Evolutionary conservation across 1,284 basidiomycete species (phyloP).

Genomic region (Cutaneotrichosporon sp.): DNA sequence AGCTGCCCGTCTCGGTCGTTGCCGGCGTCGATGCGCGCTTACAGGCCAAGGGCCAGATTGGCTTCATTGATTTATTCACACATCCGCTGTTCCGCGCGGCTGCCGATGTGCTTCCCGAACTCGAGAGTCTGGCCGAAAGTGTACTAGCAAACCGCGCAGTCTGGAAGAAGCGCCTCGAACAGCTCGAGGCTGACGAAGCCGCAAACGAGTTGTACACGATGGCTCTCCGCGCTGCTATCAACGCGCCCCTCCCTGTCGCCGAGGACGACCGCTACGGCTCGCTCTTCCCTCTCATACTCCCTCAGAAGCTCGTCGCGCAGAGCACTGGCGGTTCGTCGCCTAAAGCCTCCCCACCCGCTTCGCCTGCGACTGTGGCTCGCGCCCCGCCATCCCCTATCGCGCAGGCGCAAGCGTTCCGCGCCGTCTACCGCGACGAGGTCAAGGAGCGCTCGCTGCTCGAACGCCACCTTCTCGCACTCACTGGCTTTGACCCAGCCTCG

Average conservation of each 20-base stretch:
- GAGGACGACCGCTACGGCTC: conserved; percentile 50
- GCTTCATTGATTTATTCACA: conserved; percentile 78
- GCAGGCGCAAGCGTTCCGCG: conserved; percentile 15
- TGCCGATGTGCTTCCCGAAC: conserved; percentile 69
- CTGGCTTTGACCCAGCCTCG: conserved; percentile 14
- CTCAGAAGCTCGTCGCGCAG: conserved; percentile 33
- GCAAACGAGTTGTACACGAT: conserved; percentile 17
- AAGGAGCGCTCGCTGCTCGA: conserved; percentile 14
- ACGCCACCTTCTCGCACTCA: conserved; percentile 22
- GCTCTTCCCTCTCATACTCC: conserved; percentile 54
- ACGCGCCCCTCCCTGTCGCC: conserved; percentile 33
- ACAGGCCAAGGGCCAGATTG: conserved; percentile 83
- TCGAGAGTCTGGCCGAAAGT: conserved; percentile 63
- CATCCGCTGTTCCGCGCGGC: conserved; percentile 77
- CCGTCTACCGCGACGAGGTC: conserved; percentile 22
- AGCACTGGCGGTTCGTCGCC: conserved; percentile 18
- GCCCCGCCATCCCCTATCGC: neutral
- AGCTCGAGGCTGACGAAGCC: conserved; percentile 46
- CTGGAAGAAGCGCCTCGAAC: conserved; percentile 62
- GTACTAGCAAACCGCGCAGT: conserved; percentile 65
- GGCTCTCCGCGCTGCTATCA: conserved; percentile 28
- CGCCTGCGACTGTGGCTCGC: conserved; percentile 15
- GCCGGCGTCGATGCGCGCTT: conserved; percentile 63
- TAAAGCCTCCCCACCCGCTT: conserved; percentile 9
- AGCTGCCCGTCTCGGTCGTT: conserved; percentile 68